These are phyloP conservation scores for Fusarium sp. DNA, from an alignment of 2,329 filamentous ascomycete species.

Conservation along the genomic window DNA sequence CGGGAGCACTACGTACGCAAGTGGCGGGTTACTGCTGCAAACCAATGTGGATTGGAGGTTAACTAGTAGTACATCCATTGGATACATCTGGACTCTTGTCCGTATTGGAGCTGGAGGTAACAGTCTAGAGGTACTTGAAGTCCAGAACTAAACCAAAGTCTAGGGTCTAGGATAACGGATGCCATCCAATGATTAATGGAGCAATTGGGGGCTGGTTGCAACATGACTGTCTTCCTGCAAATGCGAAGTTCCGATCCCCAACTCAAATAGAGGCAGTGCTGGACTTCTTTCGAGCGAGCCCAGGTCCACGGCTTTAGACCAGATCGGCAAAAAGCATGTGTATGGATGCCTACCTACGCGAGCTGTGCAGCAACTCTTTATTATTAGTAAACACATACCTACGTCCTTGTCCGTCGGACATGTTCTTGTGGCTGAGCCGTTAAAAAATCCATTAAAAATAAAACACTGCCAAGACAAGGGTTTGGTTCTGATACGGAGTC, in stretches of 20 bases:
- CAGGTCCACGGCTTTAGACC: neutral
- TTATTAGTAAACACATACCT: neutral
- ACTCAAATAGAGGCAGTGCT: neutral
- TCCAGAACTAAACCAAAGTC: neutral
- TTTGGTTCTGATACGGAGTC: constrained; percentile 8
- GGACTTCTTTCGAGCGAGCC: neutral
- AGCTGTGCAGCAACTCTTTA: neutral
- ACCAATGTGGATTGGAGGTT: neutral
- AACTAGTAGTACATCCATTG: neutral
- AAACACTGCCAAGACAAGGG: constrained; percentile 22
- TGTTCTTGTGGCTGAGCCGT: constrained; percentile 28
- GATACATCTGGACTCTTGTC: neutral
- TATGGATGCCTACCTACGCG: neutral
- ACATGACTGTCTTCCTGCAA: neutral
- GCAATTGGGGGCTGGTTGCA: neutral
- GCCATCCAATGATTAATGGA: neutral
- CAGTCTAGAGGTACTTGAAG: neutral
- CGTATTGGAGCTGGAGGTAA: neutral
- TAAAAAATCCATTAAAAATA: constrained; percentile 6
- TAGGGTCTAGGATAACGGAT: neutral
- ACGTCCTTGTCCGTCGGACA: constrained; percentile 7
- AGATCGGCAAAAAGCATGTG: neutral
- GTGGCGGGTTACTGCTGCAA: constrained; percentile 30
- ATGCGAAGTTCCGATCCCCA: neutral
- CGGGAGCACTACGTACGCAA: constrained; percentile 38